Conservation (phyloP, 257 asterid species). For the Lithospermum erythrorhizon region DNA sequence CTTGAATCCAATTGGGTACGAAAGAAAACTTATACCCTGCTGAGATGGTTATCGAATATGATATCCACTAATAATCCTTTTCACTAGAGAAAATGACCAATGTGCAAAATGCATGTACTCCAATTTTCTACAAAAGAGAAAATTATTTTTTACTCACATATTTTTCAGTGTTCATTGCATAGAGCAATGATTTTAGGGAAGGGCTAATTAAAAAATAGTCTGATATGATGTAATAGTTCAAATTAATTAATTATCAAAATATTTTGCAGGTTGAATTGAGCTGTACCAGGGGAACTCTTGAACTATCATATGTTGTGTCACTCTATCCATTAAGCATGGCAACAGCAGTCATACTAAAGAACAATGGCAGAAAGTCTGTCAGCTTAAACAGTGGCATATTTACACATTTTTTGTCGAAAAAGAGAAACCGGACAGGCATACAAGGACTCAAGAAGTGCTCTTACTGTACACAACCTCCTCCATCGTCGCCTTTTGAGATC, state of each 20-base stretch:
- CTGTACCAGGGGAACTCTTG: slow-evolving; percentile 45
- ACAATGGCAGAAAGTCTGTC: slow-evolving; percentile 49
- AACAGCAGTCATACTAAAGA: slow-evolving; percentile 62
- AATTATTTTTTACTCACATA: no score
- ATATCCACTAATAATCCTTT: no score
- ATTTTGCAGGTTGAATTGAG: slow-evolving; percentile 49
- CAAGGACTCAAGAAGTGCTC: slow-evolving; percentile 56
- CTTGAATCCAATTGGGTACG: no score
- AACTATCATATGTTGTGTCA: slow-evolving; percentile 48
- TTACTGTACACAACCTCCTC: slow-evolving; percentile 58
- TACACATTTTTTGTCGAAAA: slow-evolving; percentile 41
- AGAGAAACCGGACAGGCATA: slow-evolving; percentile 46
- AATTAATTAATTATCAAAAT: background rate
- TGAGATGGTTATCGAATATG: no score
- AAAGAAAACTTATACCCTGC: no score
- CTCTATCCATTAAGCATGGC: slow-evolving; percentile 66
- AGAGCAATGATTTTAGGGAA: no score
- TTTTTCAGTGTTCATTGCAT: no score
- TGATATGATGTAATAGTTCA: background rate
- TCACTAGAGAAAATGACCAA: no score
- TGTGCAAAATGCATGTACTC: no score
- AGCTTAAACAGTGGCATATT: slow-evolving; percentile 42
- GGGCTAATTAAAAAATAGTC: no score
- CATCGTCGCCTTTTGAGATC: slow-evolving; percentile 50
- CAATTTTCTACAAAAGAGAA: no score